These are phyloP conservation scores for Gracilariopsis chorda DNA, from an alignment of 23 red algal species.

Conservation along the genomic window DNA sequence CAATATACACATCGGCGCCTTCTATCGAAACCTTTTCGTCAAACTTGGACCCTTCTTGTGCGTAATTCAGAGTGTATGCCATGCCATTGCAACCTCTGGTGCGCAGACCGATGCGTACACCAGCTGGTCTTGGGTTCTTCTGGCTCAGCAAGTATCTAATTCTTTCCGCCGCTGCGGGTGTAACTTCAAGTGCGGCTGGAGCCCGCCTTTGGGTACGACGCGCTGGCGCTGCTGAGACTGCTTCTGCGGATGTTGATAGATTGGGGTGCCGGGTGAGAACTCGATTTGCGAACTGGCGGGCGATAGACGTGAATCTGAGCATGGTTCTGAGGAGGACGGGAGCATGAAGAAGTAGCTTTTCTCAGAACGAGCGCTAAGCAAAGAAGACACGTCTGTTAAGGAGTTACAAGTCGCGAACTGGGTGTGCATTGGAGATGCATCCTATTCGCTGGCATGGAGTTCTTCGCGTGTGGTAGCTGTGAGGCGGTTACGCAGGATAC, in stretches of 20 bases:
- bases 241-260: not conserved
- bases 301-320: not conserved
- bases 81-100: conserved; percentile 96
- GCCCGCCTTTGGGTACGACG: not conserved
- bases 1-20: conserved; percentile 68
- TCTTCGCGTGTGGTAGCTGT: too few species aligned
- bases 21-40: conserved; percentile 67
- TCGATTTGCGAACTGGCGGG: not conserved
- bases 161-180: conserved; percentile 32
- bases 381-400: too few species aligned
- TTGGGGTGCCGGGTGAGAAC: not conserved
- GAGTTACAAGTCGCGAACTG: too few species aligned
- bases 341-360: too few species aligned
- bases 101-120: conserved; percentile 85
- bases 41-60: conserved; percentile 34
- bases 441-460: too few species aligned
- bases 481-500: too few species aligned
- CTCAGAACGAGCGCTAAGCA: too few species aligned
- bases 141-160: conserved; percentile 42
- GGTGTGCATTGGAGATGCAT: too few species aligned
- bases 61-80: conserved; percentile 87
- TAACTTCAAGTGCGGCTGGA: conserved; percentile 40
- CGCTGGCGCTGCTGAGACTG: not conserved
- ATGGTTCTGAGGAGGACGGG: not conserved
- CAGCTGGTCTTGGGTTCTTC: conserved; percentile 18